Base-by-base conservation (phyloP, 1,284 basidiomycete species). In the Caloboletus inedulis region DNA sequence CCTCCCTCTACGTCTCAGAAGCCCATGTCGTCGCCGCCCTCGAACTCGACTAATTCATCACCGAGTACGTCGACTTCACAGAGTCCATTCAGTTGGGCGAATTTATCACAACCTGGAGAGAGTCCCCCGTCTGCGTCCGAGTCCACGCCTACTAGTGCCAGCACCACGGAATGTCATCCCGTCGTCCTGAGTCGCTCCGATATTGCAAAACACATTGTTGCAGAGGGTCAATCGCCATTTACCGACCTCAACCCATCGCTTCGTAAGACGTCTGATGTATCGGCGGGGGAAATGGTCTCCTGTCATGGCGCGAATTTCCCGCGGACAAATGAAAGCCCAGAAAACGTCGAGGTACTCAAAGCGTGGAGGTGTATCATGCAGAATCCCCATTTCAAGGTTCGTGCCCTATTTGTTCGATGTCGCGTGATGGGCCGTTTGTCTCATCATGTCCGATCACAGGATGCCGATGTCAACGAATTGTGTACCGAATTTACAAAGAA, bases 401-500 rank as follows among this genome's bases (percentile, higher is more conserved):
- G 79, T 68, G 14, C 23, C 5, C 7, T 21, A 55, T 43, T 23
- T 66, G 31, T 47, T 64, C 12, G 33, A 31, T 34, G n/a, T 43
- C 14, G 14, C 34, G 7, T 37, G 13, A 33, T 19, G 13, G 13
- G 8, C 43, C 12, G 16, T 43, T 35, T 35, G 27, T 45, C 29
- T 60, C 6, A 49, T 39, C 23, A 39, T 8, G 7, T 45, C 7
- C 3, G 25, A 41, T 23, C 21, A 42, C 59, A 89, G 85, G 85
- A 89, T 59, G 74, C 80, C 36, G 89, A 91, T 61, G 82, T 91
- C 56, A 87, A 86, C 58, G 76, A 85, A 46, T 73, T 91, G 18
- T 91, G 89, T 63, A 65, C 79, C 9, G 86, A 90, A 68, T 89
- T 91, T 63, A 80, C 87, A 40, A 78, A 71, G 62, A 91, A 91